phyloP scores from a whole-genome alignment of 2,329 filamentous ascomycete genomes.

The Calonectria hongkongensis region DNA sequence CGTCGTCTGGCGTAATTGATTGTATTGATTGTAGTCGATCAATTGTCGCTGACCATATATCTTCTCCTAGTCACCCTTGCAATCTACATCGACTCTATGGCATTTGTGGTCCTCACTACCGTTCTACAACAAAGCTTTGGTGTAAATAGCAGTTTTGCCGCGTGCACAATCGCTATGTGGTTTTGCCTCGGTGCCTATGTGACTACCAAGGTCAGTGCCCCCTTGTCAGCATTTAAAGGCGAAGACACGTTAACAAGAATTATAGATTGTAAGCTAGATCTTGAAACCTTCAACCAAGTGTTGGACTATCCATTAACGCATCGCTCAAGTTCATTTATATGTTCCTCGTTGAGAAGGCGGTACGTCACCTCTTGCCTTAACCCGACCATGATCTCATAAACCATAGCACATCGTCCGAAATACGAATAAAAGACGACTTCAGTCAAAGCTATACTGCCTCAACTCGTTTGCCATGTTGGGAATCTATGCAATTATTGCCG shows the following conservation, averaged over 20 bases:
- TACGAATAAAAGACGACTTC: background rate
- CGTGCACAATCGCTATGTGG: constrained; percentile 76
- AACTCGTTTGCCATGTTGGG: constrained; percentile 27
- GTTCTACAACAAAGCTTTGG: constrained; percentile 75
- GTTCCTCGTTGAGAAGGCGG: constrained; percentile 29
- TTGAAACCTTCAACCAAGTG: background rate
- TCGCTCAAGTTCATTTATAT: constrained; percentile 17
- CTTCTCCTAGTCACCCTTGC: constrained; percentile 71
- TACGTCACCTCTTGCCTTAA: background rate
- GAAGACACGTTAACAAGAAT: background rate
- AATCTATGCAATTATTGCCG: constrained; percentile 8
- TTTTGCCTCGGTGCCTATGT: constrained; percentile 78
- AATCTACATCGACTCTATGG: constrained; percentile 76
- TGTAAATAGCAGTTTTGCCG: constrained; percentile 68
- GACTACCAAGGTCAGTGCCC: constrained; percentile 73
- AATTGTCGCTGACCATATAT: too few species aligned
- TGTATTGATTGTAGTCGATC: too few species aligned
- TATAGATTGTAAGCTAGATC: constrained; percentile 35
- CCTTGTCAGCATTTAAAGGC: background rate
- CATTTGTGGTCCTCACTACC: constrained; percentile 75
- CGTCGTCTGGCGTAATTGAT: constrained; percentile 65
- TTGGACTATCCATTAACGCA: background rate
- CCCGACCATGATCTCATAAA: constrained; percentile 3
- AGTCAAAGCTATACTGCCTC: constrained; percentile 24
- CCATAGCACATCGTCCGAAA: constrained; percentile 13